Evolutionary conservation across 2,329 filamentous ascomycete genomes (phyloP).

Genomic region (Didymella pomorum): DNA sequence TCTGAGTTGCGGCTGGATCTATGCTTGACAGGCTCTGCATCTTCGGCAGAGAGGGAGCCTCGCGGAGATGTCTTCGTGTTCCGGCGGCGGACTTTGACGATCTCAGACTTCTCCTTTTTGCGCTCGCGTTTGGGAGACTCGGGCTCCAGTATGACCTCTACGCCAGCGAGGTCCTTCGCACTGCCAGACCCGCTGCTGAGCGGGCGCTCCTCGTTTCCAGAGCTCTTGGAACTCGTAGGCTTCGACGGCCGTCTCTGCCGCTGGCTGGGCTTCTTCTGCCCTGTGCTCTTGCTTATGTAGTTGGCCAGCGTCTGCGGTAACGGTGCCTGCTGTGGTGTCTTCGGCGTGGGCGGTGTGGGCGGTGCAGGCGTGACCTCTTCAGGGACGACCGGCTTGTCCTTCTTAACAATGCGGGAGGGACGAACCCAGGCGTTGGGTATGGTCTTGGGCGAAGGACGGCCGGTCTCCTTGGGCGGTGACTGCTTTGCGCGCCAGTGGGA

Average conservation of each 20-base stretch:
- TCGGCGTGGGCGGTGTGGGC: constrained; percentile 24
- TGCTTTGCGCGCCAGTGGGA: constrained; percentile 78
- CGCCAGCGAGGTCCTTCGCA: constrained; percentile 34
- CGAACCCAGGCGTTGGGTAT: constrained; percentile 52
- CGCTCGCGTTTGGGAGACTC: constrained; percentile 31
- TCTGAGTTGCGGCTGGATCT: constrained; percentile 35
- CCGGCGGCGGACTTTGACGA: constrained; percentile 40
- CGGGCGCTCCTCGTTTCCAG: constrained; percentile 44
- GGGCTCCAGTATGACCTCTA: constrained; percentile 26
- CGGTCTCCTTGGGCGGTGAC: constrained; percentile 45
- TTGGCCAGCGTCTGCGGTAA: constrained; percentile 34
- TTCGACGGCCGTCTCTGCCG: constrained; percentile 40
- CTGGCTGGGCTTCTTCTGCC: constrained; percentile 34
- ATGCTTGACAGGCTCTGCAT: constrained; percentile 32
- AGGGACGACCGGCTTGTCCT: constrained; percentile 19
- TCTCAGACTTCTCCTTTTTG: constrained; percentile 28
- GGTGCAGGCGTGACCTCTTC: constrained; percentile 14
- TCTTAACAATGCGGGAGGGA: constrained; percentile 42
- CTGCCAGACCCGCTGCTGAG: constrained; percentile 46
- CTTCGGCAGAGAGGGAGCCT: constrained; percentile 44
- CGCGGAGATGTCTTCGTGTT: constrained; percentile 43
- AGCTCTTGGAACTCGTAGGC: constrained; percentile 39
- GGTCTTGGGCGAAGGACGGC: constrained; percentile 44
- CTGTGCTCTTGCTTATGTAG: constrained; percentile 40
- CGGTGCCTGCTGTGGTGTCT: constrained; percentile 24